A percentile compares a stretch with the other conserved stretches of the same genome.
phyloP scores from a whole-genome alignment of 108 stramenopile genomes.

The Nitzschia sp. region DNA sequence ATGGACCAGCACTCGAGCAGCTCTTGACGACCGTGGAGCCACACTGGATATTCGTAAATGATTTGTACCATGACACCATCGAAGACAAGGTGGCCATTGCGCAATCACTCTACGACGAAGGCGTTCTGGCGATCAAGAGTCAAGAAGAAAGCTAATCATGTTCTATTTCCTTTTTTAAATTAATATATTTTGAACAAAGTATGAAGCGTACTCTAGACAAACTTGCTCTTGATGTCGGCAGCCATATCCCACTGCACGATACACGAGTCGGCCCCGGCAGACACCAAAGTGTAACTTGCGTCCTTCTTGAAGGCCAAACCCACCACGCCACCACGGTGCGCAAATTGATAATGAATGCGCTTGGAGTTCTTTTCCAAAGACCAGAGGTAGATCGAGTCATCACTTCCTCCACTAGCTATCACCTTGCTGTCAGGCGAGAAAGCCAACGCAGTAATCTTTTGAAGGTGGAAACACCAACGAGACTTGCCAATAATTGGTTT shows the following conservation, averaged over 20 bases:
- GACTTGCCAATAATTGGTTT: conserved; percentile 57
- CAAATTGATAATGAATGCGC: conserved; percentile 78
- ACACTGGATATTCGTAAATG: conserved; percentile 83
- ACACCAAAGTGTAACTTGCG: conserved; percentile 62
- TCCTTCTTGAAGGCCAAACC: conserved; percentile 58
- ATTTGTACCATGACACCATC: conserved; percentile 86
- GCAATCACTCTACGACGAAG: conserved; percentile 85
- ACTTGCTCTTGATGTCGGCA: conserved; percentile 68
- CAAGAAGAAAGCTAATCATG: background rate
- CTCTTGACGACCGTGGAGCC: conserved; percentile 89
- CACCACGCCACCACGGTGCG: conserved; percentile 84
- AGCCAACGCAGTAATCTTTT: conserved; percentile 65
- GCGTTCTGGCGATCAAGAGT: conserved; percentile 60
- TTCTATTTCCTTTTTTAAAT: background rate
- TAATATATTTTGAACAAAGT: background rate
- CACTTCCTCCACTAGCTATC: conserved; percentile 79
- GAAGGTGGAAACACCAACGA: conserved; percentile 85
- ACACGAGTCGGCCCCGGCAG: conserved; percentile 89
- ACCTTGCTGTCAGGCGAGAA: conserved; percentile 76
- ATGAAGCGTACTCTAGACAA: conserved; percentile 38
- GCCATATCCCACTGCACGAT: conserved; percentile 84
- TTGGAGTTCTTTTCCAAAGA: conserved; percentile 67
- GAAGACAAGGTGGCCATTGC: conserved; percentile 91
- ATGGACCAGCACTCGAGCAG: conserved; percentile 93
- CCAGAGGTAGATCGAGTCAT: conserved; percentile 86